A percentile compares a stretch with the other conserved stretches of the same genome.
Conservation (phyloP, 2,329 filamentous ascomycete genomes). For the Hawksworthiomyces lignivorus region DNA sequence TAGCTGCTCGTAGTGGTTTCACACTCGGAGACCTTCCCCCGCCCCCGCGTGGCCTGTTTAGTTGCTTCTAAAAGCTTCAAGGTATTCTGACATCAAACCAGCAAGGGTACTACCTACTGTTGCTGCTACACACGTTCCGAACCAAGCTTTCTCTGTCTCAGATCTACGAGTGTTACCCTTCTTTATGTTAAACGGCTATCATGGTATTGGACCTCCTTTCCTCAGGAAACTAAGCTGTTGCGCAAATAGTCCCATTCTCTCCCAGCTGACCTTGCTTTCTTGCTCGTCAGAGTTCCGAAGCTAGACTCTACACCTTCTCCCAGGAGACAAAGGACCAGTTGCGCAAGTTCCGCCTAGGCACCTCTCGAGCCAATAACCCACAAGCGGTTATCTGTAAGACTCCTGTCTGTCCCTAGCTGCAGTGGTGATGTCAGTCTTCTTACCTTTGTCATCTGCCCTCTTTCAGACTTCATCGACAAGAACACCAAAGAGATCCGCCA, state of each 20-base stretch:
- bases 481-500: conserved; percentile 83
- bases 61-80: no score
- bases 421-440: no score
- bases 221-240: no score
- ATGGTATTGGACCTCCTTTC: no score
- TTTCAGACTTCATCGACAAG: conserved; percentile 69
- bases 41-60: no score
- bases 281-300: conserved; percentile 58
- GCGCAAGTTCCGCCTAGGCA: conserved; percentile 88
- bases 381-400: conserved; percentile 89
- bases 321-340: conserved; percentile 82
- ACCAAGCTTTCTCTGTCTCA: no score
- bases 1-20: no score
- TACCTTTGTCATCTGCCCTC: neutral
- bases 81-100: neutral
- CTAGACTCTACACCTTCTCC: conserved; percentile 87
- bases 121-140: no score
- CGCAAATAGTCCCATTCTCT: no score
- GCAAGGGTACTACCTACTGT: no score
- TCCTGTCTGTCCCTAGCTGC: neutral
- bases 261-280: neutral
- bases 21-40: neutral
- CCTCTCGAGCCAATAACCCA: conserved; percentile 75
- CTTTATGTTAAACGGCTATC: no score
- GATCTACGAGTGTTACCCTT: no score